A percentile compares a stretch with the other conserved stretches of the same genome.
Conservation (phyloP, 805 yeast species). For the Yamadazyma tumulicola region DNA sequence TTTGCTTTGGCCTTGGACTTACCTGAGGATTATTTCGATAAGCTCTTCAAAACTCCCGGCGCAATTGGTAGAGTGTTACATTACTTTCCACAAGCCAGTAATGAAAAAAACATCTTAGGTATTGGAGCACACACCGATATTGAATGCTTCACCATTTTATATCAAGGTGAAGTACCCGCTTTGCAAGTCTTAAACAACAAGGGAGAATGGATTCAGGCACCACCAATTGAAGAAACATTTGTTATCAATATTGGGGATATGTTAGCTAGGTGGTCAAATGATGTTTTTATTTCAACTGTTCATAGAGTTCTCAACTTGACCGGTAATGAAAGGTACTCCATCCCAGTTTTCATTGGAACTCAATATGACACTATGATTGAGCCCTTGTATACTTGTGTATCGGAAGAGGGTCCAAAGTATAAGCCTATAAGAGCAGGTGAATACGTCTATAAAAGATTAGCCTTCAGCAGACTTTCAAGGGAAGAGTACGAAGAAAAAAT, state of each 20-base stretch:
- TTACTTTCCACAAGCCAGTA: slow-evolving; percentile 8
- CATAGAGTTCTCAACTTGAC: slow-evolving; percentile 10
- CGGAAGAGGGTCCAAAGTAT: slow-evolving; percentile 10
- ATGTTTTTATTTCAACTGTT: slow-evolving; percentile 12
- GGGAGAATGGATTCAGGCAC: slow-evolving; percentile 13
- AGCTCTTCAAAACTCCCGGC: slow-evolving; percentile 10
- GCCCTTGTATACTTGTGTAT: slow-evolving; percentile 11
- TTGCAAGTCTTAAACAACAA: slow-evolving; percentile 10
- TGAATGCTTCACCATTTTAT: slow-evolving; percentile 12
- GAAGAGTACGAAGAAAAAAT: slow-evolving; percentile 12
- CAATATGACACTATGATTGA: slow-evolving; percentile 11
- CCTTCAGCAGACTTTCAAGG: slow-evolving; percentile 9
- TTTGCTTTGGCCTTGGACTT: slow-evolving; percentile 10
- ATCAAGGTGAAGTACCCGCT: slow-evolving; percentile 12
- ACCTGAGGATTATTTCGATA: slow-evolving; percentile 10
- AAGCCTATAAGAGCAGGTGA: slow-evolving; percentile 13
- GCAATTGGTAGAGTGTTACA: slow-evolving; percentile 13
- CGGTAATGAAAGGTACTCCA: slow-evolving; percentile 12
- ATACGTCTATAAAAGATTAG: slow-evolving; percentile 12
- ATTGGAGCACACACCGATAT: slow-evolving; percentile 15
- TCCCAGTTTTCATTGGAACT: slow-evolving; percentile 13
- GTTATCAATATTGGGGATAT: slow-evolving; percentile 14
- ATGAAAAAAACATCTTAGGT: slow-evolving; percentile 8
- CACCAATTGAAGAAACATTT: slow-evolving; percentile 10
- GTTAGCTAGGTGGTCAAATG: slow-evolving; percentile 14